phyloP scores from a whole-genome alignment of 2,329 filamentous ascomycete genomes.

The Cercospora zeae-maydis region DNA sequence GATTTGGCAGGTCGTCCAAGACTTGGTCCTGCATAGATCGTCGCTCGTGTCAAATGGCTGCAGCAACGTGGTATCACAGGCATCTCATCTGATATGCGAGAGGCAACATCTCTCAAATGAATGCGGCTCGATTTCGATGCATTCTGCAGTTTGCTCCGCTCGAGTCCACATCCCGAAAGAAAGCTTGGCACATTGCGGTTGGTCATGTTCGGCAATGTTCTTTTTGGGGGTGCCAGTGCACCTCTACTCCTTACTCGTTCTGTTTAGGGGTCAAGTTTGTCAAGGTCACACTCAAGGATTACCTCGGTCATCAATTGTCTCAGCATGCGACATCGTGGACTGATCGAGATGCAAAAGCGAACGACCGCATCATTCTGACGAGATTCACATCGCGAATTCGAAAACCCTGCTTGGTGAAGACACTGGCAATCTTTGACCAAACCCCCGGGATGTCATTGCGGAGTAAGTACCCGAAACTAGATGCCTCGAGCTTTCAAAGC shows the following conservation, averaged over 20 bases:
- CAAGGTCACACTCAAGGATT: neutral
- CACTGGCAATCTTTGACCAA: neutral
- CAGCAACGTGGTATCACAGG: neutral
- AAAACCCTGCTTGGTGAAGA: neutral
- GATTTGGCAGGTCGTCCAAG: neutral
- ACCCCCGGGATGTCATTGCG: neutral
- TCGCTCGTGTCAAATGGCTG: neutral
- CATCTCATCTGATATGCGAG: neutral
- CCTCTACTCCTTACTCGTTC: neutral
- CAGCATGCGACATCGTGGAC: neutral
- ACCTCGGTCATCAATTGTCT: neutral
- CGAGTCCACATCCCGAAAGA: neutral
- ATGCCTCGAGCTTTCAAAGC: constrained; percentile 15
- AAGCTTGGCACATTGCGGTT: neutral
- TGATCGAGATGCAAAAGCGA: neutral
- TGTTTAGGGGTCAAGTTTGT: neutral
- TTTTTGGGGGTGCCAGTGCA: neutral
- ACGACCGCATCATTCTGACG: neutral
- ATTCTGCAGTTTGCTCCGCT: neutral
- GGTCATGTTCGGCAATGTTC: neutral
- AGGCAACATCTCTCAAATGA: neutral
- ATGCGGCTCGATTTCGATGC: neutral
- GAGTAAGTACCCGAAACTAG: neutral
- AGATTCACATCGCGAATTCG: too few relatives aligned
- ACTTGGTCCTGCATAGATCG: neutral